phyloP scores from a whole-genome alignment of 1,284 basidiomycete genomes.

The Melampsora occidentalis region DNA sequence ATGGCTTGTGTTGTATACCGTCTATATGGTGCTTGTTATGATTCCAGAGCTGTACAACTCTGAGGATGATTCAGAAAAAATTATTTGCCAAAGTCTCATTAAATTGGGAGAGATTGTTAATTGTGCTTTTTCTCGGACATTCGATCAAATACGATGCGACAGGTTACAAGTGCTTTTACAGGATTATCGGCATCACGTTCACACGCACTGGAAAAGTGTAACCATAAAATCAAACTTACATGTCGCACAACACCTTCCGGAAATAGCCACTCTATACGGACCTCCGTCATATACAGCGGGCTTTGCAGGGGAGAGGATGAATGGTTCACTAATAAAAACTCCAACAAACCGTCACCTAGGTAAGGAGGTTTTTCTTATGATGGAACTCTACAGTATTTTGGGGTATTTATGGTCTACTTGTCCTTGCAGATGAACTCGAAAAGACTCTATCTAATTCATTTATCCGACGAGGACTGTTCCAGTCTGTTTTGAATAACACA shows the following conservation, averaged over 20 bases:
- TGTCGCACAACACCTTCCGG: neutral
- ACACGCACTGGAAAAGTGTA: neutral
- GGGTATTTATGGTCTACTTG: neutral
- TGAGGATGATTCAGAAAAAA: too few relatives aligned
- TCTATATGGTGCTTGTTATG: neutral
- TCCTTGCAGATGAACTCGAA: neutral
- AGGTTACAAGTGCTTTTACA: neutral
- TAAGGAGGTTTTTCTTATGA: neutral
- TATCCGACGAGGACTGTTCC: neutral
- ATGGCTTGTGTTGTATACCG: constrained; percentile 12
- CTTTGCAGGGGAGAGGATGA: neutral
- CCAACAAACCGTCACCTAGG: neutral
- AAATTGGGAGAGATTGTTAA: neutral
- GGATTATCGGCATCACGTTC: neutral
- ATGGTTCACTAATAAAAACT: neutral
- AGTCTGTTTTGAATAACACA: neutral
- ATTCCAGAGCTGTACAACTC: neutral
- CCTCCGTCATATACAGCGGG: neutral
- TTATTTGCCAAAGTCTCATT: neutral
- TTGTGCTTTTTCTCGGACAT: neutral
- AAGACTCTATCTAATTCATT: neutral
- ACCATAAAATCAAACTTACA: neutral
- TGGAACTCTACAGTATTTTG: neutral
- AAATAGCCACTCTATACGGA: neutral
- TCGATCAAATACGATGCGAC: neutral